A percentile compares a stretch with the other conserved stretches of the same genome.
Evolutionary conservation across 1,139 yeast genomes (phyloP).

Genomic region (Williopsis jadinii): DNA sequence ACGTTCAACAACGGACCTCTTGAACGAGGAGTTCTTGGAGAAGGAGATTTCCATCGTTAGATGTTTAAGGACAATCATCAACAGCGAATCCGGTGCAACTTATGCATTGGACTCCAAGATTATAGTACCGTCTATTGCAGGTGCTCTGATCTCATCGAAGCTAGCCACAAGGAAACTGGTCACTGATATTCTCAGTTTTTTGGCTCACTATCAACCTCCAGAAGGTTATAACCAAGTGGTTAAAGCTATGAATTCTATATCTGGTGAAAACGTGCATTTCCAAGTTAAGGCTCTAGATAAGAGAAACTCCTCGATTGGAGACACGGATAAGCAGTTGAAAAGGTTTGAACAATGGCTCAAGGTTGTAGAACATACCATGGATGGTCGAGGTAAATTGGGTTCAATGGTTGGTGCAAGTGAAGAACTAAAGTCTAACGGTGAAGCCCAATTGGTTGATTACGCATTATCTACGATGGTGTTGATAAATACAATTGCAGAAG

Average conservation of each 20-base stretch:
- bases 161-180: conserved; percentile 73
- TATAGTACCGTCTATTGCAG: conserved; percentile 51
- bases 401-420: conserved; percentile 90
- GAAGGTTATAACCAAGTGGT: conserved; percentile 58
- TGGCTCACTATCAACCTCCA: conserved; percentile 45
- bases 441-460: conserved; percentile 72
- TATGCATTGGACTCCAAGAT: conserved; percentile 44
- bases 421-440: conserved; percentile 64
- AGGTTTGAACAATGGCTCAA: conserved; percentile 84
- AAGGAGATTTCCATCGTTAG: conserved; percentile 54
- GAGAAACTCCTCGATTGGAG: conserved; percentile 20
- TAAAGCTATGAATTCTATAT: conserved; percentile 54
- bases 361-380: conserved; percentile 65
- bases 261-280: conserved; percentile 53
- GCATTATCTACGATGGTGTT: conserved; percentile 72
- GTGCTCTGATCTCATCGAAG: conserved; percentile 55
- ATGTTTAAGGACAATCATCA: conserved; percentile 56
- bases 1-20: conserved; percentile 22
- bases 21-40: conserved; percentile 35
- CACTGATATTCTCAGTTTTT: conserved; percentile 62
- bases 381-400: conserved; percentile 86
- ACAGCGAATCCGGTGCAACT: conserved; percentile 48
- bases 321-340: conserved; percentile 32
- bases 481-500: conserved; percentile 63
- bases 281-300: conserved; percentile 34